Conservation (phyloP, 495 filamentous ascomycete species). For the Usnea hakonensis region DNA sequence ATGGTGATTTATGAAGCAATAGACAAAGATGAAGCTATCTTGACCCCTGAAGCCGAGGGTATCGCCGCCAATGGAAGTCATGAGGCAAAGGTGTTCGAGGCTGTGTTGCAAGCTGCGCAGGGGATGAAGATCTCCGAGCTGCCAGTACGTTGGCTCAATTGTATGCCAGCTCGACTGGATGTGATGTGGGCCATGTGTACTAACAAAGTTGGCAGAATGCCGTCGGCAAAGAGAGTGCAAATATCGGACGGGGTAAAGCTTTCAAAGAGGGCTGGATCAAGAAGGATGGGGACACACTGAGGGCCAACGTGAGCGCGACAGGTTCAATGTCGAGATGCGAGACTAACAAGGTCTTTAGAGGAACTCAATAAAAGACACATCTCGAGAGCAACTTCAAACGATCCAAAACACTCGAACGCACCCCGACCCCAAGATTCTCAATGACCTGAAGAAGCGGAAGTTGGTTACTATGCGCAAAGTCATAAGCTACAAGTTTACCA, state of each 20-base stretch:
- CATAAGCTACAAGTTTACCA: constrained; percentile 72
- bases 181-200: not conserved
- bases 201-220: constrained; percentile 38
- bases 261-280: constrained; percentile 96
- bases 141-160: constrained; percentile 36
- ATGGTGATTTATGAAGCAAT: constrained; percentile 82
- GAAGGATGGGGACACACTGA: constrained; percentile 66
- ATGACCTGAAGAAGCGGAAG: constrained; percentile 84
- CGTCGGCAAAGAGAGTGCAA: constrained; percentile 76
- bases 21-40: constrained; percentile 65
- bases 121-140: constrained; percentile 75
- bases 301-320: constrained; percentile 31
- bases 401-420: constrained; percentile 62
- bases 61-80: constrained; percentile 83
- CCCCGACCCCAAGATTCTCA: constrained; percentile 60
- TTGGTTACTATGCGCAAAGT: constrained; percentile 72
- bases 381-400: constrained; percentile 59
- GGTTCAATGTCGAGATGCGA: not conserved
- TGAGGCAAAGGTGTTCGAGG: constrained; percentile 90
- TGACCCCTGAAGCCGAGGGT: constrained; percentile 70
- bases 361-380: constrained; percentile 69
- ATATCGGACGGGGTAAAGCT: constrained; percentile 89
- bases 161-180: constrained; percentile 25
- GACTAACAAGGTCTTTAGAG: constrained; percentile 30
- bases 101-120: constrained; percentile 65